These are phyloP conservation scores for Ascochyta clinopodiicola DNA, from an alignment of 2,329 filamentous ascomycete genomes.

Conservation along the genomic window DNA sequence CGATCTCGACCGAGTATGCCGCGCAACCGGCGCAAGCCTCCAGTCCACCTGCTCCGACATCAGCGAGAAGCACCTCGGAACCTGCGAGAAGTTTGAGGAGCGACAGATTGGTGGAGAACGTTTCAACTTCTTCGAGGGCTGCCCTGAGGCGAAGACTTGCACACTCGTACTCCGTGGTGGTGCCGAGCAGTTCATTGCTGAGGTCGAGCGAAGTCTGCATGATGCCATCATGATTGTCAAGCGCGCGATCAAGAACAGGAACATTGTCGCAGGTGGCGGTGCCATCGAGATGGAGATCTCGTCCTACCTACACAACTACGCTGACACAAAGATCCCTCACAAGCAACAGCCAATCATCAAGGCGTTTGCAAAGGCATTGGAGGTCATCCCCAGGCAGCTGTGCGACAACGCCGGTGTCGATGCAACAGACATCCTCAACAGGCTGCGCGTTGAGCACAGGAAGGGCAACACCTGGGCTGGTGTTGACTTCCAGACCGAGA, in stretches of 20 bases:
- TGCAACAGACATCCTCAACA: constrained; percentile 96
- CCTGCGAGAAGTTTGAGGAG: constrained; percentile 90
- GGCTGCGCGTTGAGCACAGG: constrained; percentile 92
- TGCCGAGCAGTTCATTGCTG: constrained; percentile 98
- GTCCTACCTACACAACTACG: constrained; percentile 88
- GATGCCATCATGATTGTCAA: constrained; percentile 99
- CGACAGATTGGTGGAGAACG: constrained; percentile 96
- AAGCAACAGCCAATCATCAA: constrained; percentile 99
- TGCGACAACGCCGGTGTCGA: constrained; percentile 99
- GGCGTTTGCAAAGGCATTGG: constrained; percentile 94
- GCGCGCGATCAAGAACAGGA: constrained; percentile 92
- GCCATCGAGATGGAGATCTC: constrained; percentile 97
- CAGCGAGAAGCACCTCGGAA: constrained; percentile 84
- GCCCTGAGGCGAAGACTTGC: constrained; percentile 94
- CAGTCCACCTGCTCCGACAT: constrained; percentile 99
- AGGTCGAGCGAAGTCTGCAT: constrained; percentile 96
- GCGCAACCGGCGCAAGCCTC: constrained; percentile 88
- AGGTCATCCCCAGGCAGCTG: constrained; percentile 94
- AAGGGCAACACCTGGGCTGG: constrained; percentile 94
- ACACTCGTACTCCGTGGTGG: constrained; percentile 93
- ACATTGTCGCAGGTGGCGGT: constrained; percentile 93
- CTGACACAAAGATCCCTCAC: constrained; percentile 88
- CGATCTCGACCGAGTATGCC: constrained; percentile 94
- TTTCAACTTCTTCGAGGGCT: constrained; percentile 98
- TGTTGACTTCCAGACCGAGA: constrained; percentile 92